Evolutionary conservation across 768 basidiomycete genomes (phyloP), one percentile per base, ranked within the genome.

Genomic region (Pleurotus tuoliensis): DNA sequence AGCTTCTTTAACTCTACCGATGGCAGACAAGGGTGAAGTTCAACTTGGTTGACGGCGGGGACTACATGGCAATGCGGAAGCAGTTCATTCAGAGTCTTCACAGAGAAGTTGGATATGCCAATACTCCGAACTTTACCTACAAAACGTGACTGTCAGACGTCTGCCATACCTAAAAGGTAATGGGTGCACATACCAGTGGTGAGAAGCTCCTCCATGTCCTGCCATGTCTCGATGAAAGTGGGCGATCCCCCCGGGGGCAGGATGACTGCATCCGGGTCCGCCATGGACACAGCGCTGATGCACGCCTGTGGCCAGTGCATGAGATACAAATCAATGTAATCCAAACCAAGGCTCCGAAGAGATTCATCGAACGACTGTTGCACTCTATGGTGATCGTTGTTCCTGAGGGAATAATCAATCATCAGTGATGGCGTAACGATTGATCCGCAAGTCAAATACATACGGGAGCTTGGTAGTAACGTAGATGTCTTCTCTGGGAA

Each of bases 41-140:
- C 78, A 47, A 76, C 63, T 64, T 72, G 56, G 37, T 62, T 79
- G 73, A 41, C 45, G 8, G 74, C 77, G 2, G 82, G 82, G 2
- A 77, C 64, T 46, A 81, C 62, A 50, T 64, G 72, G 49, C 69
- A 71, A 3, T 67, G 67, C 49, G 70, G 64, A 4, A 78, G 63
- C 12, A 82, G 69, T 37, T 67, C 61, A 40, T 60, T 63, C 30
- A 73, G 67, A 9, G 68, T 72, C 59, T 73, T 74, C 57, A 78
- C 69, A 18, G 73, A 73, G 63, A 80, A 81, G 66, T 83, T 83
- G 50, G 78, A 78, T 20, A 84, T 78, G 9, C 82, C 82, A 60
- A 78, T 73, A 1, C 81, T 77, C 66, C 74, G 79, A 66, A 87
- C 87, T 82, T 86, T 51, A 5, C 49, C 49, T 51, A n/a, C 13